phyloP scores from a whole-genome alignment of 2,329 filamentous ascomycete genomes.

The Stachybotrys elegans region DNA sequence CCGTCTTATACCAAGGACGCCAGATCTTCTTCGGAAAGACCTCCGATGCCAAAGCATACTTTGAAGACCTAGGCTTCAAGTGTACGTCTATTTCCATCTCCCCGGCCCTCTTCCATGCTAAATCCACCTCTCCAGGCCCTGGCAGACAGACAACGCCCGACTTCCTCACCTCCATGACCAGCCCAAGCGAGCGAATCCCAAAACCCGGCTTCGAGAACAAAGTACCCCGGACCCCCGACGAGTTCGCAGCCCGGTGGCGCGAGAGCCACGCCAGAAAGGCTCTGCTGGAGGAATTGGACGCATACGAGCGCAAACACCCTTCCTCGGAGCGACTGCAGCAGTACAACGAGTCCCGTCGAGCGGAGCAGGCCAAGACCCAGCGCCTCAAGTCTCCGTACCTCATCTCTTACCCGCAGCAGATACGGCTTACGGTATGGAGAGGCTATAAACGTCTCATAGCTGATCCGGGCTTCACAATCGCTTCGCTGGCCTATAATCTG shows the following conservation, averaged over 20 bases:
- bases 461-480: conserved; percentile 33
- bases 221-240: conserved; percentile 30
- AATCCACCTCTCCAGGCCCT: conserved; percentile 10
- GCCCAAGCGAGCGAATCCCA: conserved; percentile 26
- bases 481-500: conserved; percentile 36
- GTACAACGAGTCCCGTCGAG: conserved; percentile 15
- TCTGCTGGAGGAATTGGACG: conserved; percentile 21
- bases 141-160: conserved; percentile 19
- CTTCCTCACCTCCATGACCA: conserved; percentile 37
- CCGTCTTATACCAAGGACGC: conserved; percentile 62
- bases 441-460: conserved; percentile 31
- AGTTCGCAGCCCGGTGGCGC: conserved; percentile 30
- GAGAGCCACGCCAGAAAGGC: conserved; percentile 16
- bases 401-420: conserved; percentile 39
- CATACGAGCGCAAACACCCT: conserved; percentile 20
- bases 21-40: conserved; percentile 62
- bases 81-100: conserved; percentile 6
- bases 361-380: conserved; percentile 25
- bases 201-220: conserved; percentile 23
- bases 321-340: conserved; percentile 10
- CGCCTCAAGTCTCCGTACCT: conserved; percentile 42
- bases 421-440: conserved; percentile 36
- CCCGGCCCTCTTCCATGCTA: not conserved
- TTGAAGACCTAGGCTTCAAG: conserved; percentile 36
- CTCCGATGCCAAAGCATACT: conserved; percentile 54